phyloP scores from a whole-genome alignment of 2,329 filamentous ascomycete genomes.

The Bipolaris sorokiniana region DNA sequence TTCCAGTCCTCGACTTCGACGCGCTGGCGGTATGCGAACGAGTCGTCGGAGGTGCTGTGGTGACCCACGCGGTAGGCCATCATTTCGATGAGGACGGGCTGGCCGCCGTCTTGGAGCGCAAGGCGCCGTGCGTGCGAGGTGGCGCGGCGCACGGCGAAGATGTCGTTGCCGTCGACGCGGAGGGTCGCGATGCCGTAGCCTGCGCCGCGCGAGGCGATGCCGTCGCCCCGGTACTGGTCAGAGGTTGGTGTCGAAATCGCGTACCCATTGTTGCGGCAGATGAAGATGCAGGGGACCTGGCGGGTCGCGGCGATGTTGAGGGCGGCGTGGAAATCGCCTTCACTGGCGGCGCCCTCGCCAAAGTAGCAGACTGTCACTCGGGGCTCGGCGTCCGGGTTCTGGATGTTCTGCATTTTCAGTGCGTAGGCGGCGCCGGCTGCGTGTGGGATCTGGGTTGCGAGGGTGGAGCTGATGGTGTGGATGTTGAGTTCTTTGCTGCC shows the following conservation, averaged over 20 bases:
- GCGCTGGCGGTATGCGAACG: conserved; percentile 90
- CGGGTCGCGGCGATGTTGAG: conserved; percentile 89
- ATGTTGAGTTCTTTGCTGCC: conserved; percentile 84
- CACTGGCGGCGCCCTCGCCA: conserved; percentile 86
- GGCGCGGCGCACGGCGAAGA: conserved; percentile 84
- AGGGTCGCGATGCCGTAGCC: conserved; percentile 96
- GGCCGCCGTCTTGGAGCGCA: conserved; percentile 79
- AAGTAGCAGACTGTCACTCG: conserved; percentile 84
- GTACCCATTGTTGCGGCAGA: conserved; percentile 92
- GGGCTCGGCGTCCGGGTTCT: conserved; percentile 66
- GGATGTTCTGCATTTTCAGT: conserved; percentile 77
- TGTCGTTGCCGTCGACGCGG: conserved; percentile 91
- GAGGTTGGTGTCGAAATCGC: conserved; percentile 88
- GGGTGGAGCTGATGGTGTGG: conserved; percentile 83
- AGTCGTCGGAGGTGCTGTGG: conserved; percentile 96
- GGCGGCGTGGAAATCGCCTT: conserved; percentile 90
- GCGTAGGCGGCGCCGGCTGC: conserved; percentile 87
- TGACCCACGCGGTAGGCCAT: conserved; percentile 99
- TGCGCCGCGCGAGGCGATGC: conserved; percentile 83
- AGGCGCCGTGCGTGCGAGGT: conserved; percentile 77
- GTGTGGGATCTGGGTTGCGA: conserved; percentile 89
- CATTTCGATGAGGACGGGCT: conserved; percentile 86
- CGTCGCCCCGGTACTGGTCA: conserved; percentile 90
- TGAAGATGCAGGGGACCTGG: conserved; percentile 85
- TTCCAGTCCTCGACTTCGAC: conserved; percentile 98